phyloP scores from a whole-genome alignment of 2,329 filamentous ascomycete genomes.

The Periconia sp. region DNA sequence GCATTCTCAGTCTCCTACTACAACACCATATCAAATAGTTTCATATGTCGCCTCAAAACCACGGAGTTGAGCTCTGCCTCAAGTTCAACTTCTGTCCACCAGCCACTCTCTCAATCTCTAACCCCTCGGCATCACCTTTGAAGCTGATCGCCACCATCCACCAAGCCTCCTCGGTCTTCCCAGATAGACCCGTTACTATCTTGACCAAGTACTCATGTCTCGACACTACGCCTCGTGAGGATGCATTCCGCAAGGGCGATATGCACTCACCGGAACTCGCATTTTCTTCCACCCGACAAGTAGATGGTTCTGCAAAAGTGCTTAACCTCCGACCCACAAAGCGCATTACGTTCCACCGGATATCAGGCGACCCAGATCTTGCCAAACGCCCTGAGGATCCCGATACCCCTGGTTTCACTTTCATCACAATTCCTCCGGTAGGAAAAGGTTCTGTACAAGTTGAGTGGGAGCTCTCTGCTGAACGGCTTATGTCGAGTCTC shows the following conservation, averaged over 20 bases:
- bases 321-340: slow-evolving; percentile 10
- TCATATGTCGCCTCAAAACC: slow-evolving; percentile 9
- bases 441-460: slow-evolving; percentile 10
- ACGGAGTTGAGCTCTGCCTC: slow-evolving; percentile 9
- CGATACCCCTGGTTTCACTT: slow-evolving; percentile 12
- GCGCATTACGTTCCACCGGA: slow-evolving; percentile 7
- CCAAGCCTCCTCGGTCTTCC: slow-evolving; percentile 9
- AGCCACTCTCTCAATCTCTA: slow-evolving; percentile 10
- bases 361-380: slow-evolving; percentile 12
- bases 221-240: slow-evolving; percentile 11
- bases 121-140: slow-evolving; percentile 10
- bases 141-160: slow-evolving; percentile 13
- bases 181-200: slow-evolving; percentile 10
- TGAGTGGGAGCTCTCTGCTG: slow-evolving; percentile 8
- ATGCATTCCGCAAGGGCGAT: slow-evolving; percentile 9
- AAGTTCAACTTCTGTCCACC: slow-evolving; percentile 10
- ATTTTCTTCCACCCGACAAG: slow-evolving; percentile 6
- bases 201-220: slow-evolving; percentile 14
- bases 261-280: slow-evolving; percentile 10
- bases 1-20: slow-evolving; percentile 5
- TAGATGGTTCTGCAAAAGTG: slow-evolving; percentile 11
- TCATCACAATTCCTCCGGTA: slow-evolving; percentile 11
- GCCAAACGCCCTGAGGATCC: slow-evolving; percentile 9
- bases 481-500: slow-evolving; percentile 9
- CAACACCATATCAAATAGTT: slow-evolving; percentile 9